These are phyloP conservation scores for Xylaria arbuscula DNA, from an alignment of 2,329 filamentous ascomycete species.

Conservation along the genomic window DNA sequence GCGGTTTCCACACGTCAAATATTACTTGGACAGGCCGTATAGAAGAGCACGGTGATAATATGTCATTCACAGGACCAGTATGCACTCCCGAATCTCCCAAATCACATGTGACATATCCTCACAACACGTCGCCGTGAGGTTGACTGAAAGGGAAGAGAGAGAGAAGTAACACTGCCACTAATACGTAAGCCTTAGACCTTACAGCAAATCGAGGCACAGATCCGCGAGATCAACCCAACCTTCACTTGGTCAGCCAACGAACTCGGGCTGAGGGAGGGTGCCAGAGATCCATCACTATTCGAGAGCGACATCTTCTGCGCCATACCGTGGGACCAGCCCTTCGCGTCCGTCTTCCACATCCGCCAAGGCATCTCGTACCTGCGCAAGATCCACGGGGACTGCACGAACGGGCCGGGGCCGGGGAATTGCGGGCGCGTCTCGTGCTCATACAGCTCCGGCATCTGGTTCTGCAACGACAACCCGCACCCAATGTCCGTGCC, in stretches of 20 bases:
- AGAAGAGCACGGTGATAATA: neutral
- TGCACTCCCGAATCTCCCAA: neutral
- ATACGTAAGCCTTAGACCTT: slow-evolving; percentile 7
- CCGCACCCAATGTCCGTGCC: slow-evolving; percentile 29
- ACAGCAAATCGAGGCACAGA: slow-evolving; percentile 34
- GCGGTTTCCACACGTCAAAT: neutral
- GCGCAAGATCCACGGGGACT: slow-evolving; percentile 31
- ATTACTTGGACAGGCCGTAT: slow-evolving; percentile 34
- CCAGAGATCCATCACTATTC: too few relatives aligned
- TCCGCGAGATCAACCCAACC: slow-evolving; percentile 17
- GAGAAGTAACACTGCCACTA: neutral
- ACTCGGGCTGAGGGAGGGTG: too few relatives aligned
- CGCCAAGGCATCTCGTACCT: slow-evolving; percentile 33
- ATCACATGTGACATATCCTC: too few relatives aligned
- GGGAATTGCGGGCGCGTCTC: slow-evolving; percentile 37
- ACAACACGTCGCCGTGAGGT: neutral
- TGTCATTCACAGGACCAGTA: slow-evolving; percentile 32
- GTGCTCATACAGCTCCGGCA: slow-evolving; percentile 37
- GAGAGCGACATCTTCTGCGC: slow-evolving; percentile 27
- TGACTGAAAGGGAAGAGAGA: too few relatives aligned
- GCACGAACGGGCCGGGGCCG: slow-evolving; percentile 35
- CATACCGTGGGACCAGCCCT: slow-evolving; percentile 22
- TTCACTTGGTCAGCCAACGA: slow-evolving; percentile 28
- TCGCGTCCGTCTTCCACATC: slow-evolving; percentile 38
- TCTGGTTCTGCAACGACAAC: slow-evolving; percentile 41